These are phyloP conservation scores for Yarrowia sp. DNA, from an alignment of 805 yeast species.

Conservation along the genomic window DNA sequence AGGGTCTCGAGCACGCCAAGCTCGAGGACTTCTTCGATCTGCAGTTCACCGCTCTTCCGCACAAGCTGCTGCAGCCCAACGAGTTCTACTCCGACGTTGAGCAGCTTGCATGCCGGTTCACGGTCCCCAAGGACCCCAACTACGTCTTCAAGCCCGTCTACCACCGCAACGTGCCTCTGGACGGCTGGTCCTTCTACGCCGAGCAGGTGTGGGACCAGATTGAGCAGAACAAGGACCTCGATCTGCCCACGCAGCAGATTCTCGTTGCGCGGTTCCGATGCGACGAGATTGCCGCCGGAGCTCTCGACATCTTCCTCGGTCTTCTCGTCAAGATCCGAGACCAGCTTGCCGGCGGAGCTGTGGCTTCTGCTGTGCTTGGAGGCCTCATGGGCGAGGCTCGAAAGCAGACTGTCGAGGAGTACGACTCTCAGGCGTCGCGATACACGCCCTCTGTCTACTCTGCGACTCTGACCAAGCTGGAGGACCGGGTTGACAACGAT, in stretches of 20 bases:
- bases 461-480: conserved; percentile 55
- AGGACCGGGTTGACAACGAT: conserved; percentile 46
- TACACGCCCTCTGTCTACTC: conserved; percentile 53
- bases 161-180: conserved; percentile 85
- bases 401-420: conserved; percentile 48
- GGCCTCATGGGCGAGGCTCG: conserved; percentile 46
- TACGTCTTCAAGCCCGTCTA: conserved; percentile 64
- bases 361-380: conserved; percentile 42
- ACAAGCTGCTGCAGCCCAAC: conserved; percentile 77
- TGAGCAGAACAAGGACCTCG: conserved; percentile 87
- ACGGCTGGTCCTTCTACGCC: conserved; percentile 94
- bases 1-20: conserved; percentile 51
- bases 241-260: conserved; percentile 94
- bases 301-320: conserved; percentile 47
- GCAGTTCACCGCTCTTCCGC: conserved; percentile 76
- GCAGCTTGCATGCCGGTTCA: conserved; percentile 61
- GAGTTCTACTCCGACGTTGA: conserved; percentile 62
- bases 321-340: conserved; percentile 40
- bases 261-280: conserved; percentile 92
- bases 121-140: conserved; percentile 37
- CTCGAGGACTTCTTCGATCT: conserved; percentile 81
- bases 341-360: conserved; percentile 33
- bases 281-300: conserved; percentile 71
- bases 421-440: conserved; percentile 72
- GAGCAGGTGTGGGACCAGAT: conserved; percentile 92